Percentiles rank a stretch among this genome's conserved stretches.
Evolutionary conservation across 2,329 filamentous ascomycete species (phyloP).

Genomic region (Fusarium illudens): DNA sequence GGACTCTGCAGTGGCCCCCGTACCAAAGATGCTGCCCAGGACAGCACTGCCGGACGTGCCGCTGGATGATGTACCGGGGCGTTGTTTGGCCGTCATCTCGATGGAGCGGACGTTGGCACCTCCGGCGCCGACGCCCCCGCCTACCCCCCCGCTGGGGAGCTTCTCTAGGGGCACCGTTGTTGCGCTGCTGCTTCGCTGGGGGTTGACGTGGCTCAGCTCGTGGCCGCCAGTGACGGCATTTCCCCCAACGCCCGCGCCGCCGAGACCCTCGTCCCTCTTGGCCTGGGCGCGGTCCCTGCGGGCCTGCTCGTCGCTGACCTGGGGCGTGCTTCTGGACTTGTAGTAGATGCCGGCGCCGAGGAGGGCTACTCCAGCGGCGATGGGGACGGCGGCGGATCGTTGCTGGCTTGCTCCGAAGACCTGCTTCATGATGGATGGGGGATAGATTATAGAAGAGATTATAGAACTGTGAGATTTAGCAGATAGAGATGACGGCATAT

Average conservation of each 20-base stretch:
- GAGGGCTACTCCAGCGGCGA: constrained; percentile 29
- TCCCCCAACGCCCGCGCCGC: constrained; percentile 45
- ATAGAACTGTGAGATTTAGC: neutral
- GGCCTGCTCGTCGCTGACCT: constrained; percentile 22
- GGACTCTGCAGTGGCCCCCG: constrained; percentile 28
- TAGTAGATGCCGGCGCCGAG: constrained; percentile 41
- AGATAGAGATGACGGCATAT: neutral
- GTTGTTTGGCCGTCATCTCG: constrained; percentile 37
- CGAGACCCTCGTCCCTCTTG: constrained; percentile 45
- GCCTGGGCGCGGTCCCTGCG: constrained; percentile 37
- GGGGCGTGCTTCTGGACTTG: constrained; percentile 13
- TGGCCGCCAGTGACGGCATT: constrained; percentile 45
- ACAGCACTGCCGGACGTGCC: constrained; percentile 11
- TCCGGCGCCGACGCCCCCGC: constrained; percentile 45
- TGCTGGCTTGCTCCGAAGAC: constrained; percentile 30
- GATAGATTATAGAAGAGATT: neutral
- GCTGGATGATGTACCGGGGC: constrained; percentile 11
- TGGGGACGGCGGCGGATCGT: constrained; percentile 26
- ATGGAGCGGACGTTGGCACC: constrained; percentile 42
- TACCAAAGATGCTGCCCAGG: constrained; percentile 37
- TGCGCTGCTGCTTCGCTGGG: constrained; percentile 28
- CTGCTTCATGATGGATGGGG: constrained; percentile 32
- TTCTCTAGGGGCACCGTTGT: constrained; percentile 41
- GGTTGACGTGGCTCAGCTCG: constrained; percentile 39
- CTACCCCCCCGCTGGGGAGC: constrained; percentile 46